phyloP scores from a whole-genome alignment of 2,329 filamentous ascomycete genomes.

The Phyllachora maydis region DNA sequence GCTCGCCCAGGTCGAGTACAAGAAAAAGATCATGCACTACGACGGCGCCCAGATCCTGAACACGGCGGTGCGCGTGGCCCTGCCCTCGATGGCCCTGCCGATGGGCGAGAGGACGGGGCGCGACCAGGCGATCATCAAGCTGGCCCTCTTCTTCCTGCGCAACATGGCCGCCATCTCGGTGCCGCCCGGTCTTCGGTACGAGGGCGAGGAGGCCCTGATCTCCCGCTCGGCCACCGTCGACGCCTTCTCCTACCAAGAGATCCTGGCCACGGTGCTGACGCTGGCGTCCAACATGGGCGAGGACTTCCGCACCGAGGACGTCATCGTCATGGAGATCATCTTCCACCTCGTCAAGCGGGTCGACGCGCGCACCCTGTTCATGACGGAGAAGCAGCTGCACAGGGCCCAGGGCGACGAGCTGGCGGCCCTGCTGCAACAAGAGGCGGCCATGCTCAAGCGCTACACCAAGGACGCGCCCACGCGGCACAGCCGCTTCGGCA shows the following conservation, averaged over 20 bases:
- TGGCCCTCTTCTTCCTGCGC: conserved; percentile 72
- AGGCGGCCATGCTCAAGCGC: conserved; percentile 61
- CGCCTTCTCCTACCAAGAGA: conserved; percentile 76
- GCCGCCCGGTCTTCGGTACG: conserved; percentile 48
- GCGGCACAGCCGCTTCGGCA: conserved; percentile 83
- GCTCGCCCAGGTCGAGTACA: conserved; percentile 75
- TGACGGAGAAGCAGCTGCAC: conserved; percentile 53
- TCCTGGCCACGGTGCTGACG: conserved; percentile 68
- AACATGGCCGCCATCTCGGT: conserved; percentile 76
- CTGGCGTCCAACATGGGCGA: conserved; percentile 85
- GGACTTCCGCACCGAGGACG: conserved; percentile 77
- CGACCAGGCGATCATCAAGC: conserved; percentile 82
- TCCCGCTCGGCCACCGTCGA: conserved; percentile 77
- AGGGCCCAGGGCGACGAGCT: conserved; percentile 55
- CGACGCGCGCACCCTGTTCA: conserved; percentile 65
- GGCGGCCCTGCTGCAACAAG: conserved; percentile 54
- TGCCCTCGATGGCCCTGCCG: conserved; percentile 69
- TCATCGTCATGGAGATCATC: conserved; percentile 74
- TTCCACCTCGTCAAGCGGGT: conserved; percentile 89
- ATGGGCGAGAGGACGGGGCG: conserved; percentile 55
- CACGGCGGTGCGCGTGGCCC: conserved; percentile 56
- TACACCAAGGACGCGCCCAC: conserved; percentile 64
- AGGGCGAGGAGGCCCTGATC: conserved; percentile 78
- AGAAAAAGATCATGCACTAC: conserved; percentile 70
- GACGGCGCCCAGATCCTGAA: conserved; percentile 60